Percentiles rank a stretch among this genome's conserved stretches.
Conservation (phyloP, 805 yeast species). For the Dipodascus albidus region DNA sequence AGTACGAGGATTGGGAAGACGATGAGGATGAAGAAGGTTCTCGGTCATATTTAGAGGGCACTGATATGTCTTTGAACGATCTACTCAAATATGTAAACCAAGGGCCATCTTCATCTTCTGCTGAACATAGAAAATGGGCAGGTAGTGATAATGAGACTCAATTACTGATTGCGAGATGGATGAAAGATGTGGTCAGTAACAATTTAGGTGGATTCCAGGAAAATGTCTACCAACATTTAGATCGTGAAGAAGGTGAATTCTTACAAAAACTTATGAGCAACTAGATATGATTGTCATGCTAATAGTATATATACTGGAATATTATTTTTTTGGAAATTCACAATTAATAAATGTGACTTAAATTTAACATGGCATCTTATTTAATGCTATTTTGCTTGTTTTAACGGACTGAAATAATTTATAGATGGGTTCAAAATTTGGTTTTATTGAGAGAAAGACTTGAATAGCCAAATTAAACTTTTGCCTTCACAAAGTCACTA, state of each 20-base stretch:
- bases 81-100: background rate
- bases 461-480: background rate
- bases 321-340: no score
- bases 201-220: slow-evolving; percentile 8
- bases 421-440: no score
- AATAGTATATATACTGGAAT: no score
- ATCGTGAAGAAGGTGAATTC: slow-evolving; percentile 1
- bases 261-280: background rate
- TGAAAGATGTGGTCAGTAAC: slow-evolving; percentile 11
- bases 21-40: slow-evolving; percentile 14
- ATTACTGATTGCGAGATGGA: slow-evolving; percentile 3
- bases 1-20: slow-evolving; percentile 30
- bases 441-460: no score
- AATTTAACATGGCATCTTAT: no score
- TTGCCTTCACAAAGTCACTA: background rate
- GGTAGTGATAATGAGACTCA: slow-evolving; percentile 3
- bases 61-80: slow-evolving; percentile 2
- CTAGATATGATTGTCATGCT: background rate
- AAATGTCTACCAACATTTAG: background rate
- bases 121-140: slow-evolving; percentile 2
- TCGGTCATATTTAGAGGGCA: slow-evolving; percentile 15
- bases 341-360: no score
- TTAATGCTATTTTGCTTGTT: no score
- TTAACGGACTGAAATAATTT: no score
- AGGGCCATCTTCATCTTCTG: slow-evolving; percentile 3